Evolutionary conservation across 2,329 filamentous ascomycete genomes (phyloP).

Genomic region (Karstenula rhodostoma): DNA sequence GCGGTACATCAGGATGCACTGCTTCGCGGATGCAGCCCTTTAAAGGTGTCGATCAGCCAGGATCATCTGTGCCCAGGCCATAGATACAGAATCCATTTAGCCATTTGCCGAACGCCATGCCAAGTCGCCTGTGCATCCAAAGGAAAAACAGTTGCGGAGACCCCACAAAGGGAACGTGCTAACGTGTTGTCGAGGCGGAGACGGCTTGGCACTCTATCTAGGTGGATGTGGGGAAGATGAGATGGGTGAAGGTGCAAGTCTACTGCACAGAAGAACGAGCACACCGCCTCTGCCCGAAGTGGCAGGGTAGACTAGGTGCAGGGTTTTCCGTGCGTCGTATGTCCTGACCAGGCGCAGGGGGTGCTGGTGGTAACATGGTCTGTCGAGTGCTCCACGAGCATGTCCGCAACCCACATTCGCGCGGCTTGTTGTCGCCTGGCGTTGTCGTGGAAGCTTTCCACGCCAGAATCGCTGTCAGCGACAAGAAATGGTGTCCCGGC

Average conservation of each 20-base stretch:
- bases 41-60: constrained; percentile 21
- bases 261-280: neutral
- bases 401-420: neutral
- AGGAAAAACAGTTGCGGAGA: constrained; percentile 24
- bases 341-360: neutral
- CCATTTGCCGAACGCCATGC: constrained; percentile 39
- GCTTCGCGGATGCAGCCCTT: constrained; percentile 1
- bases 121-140: constrained; percentile 25
- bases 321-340: neutral
- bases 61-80: constrained; percentile 28
- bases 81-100: constrained; percentile 29
- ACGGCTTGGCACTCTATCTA: constrained; percentile 29
- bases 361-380: neutral
- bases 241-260: constrained; percentile 12
- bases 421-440: neutral
- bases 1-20: neutral
- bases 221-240: constrained; percentile 36
- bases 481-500: constrained; percentile 8
- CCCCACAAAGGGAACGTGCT: constrained; percentile 35
- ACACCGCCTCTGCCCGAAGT: constrained; percentile 2
- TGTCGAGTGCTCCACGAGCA: neutral
- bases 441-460: neutral
- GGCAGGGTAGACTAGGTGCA: neutral
- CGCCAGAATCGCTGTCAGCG: neutral
- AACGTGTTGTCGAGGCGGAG: constrained; percentile 21